Conservation (phyloP, 1,284 basidiomycete genomes). For the Omphalotus olearius region DNA sequence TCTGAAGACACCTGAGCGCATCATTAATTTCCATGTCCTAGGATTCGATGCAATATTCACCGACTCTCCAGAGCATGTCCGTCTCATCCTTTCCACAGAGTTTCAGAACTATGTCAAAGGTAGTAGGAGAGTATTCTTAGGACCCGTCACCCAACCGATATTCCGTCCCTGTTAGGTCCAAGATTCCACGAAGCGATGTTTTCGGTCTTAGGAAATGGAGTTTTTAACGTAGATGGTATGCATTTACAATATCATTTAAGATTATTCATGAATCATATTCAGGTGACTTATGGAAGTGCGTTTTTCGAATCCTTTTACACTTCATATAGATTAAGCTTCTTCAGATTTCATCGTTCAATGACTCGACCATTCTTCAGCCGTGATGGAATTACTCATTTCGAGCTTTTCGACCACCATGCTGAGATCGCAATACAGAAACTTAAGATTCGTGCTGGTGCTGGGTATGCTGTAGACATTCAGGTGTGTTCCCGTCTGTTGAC, state of each 20-base stretch:
- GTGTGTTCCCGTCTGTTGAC: slow-evolving; percentile 20
- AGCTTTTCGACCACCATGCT: slow-evolving; percentile 43
- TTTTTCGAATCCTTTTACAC: background rate
- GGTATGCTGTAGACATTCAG: slow-evolving; percentile 48
- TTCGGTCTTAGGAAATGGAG: slow-evolving; percentile 13
- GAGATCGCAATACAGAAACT: slow-evolving; percentile 33
- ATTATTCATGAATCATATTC: background rate
- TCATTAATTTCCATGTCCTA: no score
- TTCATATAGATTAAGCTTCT: no score
- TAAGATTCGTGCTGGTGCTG: slow-evolving; percentile 33
- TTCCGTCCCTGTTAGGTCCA: no score
- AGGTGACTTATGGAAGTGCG: slow-evolving; percentile 15
- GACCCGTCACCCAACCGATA: no score
- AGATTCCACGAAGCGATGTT: background rate
- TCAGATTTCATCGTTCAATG: slow-evolving; percentile 15
- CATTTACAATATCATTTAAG: background rate
- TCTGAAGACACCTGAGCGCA: no score
- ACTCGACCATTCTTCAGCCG: slow-evolving; percentile 30
- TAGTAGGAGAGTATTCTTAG: no score
- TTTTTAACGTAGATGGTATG: slow-evolving; percentile 14
- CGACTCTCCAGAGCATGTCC: no score
- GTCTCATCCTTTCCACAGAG: no score
- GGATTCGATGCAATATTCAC: no score
- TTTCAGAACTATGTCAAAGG: no score
- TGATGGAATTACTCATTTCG: slow-evolving; percentile 50